phyloP scores from a whole-genome alignment of 108 stramenopile genomes.

The Mediolabrus comicus region DNA sequence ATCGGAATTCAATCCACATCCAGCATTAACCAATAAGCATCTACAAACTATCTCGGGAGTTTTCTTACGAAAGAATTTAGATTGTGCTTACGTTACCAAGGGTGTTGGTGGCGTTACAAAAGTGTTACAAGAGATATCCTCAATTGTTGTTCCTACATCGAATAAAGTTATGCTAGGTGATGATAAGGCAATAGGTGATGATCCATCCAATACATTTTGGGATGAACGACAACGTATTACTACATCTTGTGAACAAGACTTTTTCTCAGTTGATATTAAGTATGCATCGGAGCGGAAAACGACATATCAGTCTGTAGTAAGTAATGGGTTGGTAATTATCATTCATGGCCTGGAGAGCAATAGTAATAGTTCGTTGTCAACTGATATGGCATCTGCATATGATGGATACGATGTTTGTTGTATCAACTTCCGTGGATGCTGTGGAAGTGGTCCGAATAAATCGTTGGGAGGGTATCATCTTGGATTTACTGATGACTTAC shows the following conservation, averaged over 20 bases:
- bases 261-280: conserved; percentile 73
- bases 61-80: conserved; percentile 33
- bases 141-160: not conserved
- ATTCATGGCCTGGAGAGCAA: conserved; percentile 79
- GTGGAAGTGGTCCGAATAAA: conserved; percentile 53
- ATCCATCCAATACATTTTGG: conserved; percentile 33
- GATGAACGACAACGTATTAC: conserved; percentile 61
- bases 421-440: conserved; percentile 90
- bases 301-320: conserved; percentile 20
- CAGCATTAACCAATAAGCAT: conserved; percentile 53
- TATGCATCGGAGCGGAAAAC: conserved; percentile 24
- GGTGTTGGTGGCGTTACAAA: conserved; percentile 14
- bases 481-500: conserved; percentile 91
- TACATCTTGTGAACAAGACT: conserved; percentile 64
- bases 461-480: conserved; percentile 78
- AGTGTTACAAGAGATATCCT: conserved; percentile 12
- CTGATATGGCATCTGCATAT: conserved; percentile 63
- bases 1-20: conserved; percentile 41
- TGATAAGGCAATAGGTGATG: not conserved
- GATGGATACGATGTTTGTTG: conserved; percentile 64
- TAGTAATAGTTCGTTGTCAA: conserved; percentile 55
- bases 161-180: not conserved
- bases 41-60: conserved; percentile 66
- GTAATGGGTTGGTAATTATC: conserved; percentile 57
- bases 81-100: conserved; percentile 26